Evolutionary conservation across 192 early-diverging fungal species (phyloP).

Genomic region (Linnemannia hyalina): DNA sequence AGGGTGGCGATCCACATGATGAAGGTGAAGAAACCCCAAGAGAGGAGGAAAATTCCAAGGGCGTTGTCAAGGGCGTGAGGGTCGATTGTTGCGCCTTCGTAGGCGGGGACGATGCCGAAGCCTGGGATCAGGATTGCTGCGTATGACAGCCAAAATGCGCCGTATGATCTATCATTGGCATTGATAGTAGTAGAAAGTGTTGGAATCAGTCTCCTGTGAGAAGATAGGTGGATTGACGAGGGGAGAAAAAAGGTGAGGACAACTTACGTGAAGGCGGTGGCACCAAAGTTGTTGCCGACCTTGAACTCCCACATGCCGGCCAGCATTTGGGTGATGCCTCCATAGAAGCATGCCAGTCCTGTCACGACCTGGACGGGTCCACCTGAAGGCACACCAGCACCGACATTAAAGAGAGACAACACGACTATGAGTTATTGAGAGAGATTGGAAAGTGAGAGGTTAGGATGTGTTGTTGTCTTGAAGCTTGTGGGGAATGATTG

Average conservation of each 20-base stretch:
- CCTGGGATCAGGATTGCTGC: constrained; percentile 68
- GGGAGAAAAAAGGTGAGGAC: not conserved
- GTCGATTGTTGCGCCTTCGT: constrained; percentile 28
- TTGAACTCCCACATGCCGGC: constrained; percentile 89
- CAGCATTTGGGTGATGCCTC: constrained; percentile 77
- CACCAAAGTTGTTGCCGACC: constrained; percentile 82
- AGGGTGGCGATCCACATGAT: constrained; percentile 74
- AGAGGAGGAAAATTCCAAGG: constrained; percentile 74
- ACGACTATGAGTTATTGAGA: constrained; percentile 56
- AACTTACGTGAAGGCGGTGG: constrained; percentile 74
- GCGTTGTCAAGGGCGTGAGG: constrained; percentile 38
- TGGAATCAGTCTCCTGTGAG: constrained; percentile 7
- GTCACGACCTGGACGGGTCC: constrained; percentile 67
- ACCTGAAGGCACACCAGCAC: constrained; percentile 63
- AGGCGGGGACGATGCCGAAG: constrained; percentile 58
- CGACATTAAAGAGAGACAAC: constrained; percentile 75
- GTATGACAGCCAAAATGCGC: constrained; percentile 76
- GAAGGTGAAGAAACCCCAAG: constrained; percentile 76
- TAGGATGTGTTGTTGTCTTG: not conserved
- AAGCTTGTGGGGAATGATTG: constrained; percentile 58
- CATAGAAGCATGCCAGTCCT: constrained; percentile 78
- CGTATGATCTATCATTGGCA: constrained; percentile 19
- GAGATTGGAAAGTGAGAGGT: not conserved
- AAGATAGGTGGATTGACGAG: not conserved
- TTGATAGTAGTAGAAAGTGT: constrained; percentile 10